A percentile compares a stretch with the other conserved stretches of the same genome.
Conservation (phyloP, 495 filamentous ascomycete genomes). For the Trichoderma parareesei region DNA sequence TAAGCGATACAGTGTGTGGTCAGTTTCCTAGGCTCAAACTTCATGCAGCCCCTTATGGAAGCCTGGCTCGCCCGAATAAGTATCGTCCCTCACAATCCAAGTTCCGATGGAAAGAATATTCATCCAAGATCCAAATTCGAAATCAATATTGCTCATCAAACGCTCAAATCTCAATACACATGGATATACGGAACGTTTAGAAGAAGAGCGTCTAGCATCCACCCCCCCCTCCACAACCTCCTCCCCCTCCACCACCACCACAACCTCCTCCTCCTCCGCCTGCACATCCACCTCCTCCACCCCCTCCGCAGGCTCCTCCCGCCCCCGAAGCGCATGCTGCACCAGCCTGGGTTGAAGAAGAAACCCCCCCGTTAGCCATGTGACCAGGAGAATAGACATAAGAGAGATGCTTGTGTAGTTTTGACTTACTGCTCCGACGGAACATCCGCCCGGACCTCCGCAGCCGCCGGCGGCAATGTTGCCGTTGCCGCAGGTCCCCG, state of each 20-base stretch:
- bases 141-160: too few species aligned
- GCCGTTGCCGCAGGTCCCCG: conserved; percentile 30
- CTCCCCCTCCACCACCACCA: neutral
- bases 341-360: conserved; percentile 30
- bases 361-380: conserved; percentile 36
- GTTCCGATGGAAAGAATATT: too few species aligned
- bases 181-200: too few species aligned
- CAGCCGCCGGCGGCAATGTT: conserved; percentile 22
- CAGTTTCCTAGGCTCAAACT: too few species aligned
- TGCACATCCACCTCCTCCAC: conserved; percentile 31
- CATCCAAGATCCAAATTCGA: too few species aligned
- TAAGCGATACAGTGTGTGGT: too few species aligned
- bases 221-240: neutral
- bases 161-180: too few species aligned
- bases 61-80: too few species aligned
- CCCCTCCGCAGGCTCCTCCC: conserved; percentile 32
- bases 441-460: conserved; percentile 30
- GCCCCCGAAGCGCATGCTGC: conserved; percentile 32
- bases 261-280: neutral
- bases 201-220: too few species aligned
- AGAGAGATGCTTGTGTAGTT: conserved; percentile 17
- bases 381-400: conserved; percentile 30
- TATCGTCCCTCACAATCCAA: too few species aligned
- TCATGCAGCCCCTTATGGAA: too few species aligned
- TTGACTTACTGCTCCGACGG: conserved; percentile 15